Evolutionary conservation across 1,284 basidiomycete species (phyloP).

Genomic region (Puccinia coronata): DNA sequence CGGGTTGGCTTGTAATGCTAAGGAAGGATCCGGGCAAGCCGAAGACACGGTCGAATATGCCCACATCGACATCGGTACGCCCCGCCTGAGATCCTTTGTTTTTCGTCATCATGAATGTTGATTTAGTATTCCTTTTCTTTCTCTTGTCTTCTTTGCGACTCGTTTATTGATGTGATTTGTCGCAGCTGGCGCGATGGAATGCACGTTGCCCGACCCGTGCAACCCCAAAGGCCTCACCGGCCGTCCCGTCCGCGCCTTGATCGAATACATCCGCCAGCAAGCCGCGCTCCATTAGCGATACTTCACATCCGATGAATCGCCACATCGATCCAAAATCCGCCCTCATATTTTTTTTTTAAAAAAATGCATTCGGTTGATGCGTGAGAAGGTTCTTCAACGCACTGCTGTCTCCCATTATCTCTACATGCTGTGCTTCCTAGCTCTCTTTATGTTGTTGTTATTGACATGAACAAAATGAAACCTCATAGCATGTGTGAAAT

Average conservation of each 20-base stretch:
- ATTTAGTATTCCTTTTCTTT: background rate
- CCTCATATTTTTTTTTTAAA: no score
- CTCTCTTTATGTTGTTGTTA: no score
- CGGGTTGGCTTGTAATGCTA: constrained; percentile 47
- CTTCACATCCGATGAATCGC: no score
- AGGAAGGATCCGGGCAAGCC: constrained; percentile 19
- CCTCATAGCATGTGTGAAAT: no score
- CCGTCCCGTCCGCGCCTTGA: constrained; percentile 42
- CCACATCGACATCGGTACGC: constrained; percentile 49
- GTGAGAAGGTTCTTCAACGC: no score
- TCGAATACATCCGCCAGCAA: constrained; percentile 44
- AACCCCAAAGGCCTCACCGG: constrained; percentile 44
- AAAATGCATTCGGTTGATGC: no score
- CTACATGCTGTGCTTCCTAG: no score
- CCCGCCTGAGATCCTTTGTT: no score
- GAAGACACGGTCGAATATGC: constrained; percentile 45
- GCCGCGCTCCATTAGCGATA: constrained; percentile 14
- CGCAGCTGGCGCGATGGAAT: constrained; percentile 48
- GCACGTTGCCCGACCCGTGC: constrained; percentile 36
- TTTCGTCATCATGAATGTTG: background rate
- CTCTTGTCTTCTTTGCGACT: background rate
- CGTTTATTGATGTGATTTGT: no score
- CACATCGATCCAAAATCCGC: no score
- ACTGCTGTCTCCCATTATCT: no score
- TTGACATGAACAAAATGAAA: no score